Evolutionary conservation across 176 grass and related monocot genomes (phyloP).

Genomic region (Musa beccarii): DNA sequence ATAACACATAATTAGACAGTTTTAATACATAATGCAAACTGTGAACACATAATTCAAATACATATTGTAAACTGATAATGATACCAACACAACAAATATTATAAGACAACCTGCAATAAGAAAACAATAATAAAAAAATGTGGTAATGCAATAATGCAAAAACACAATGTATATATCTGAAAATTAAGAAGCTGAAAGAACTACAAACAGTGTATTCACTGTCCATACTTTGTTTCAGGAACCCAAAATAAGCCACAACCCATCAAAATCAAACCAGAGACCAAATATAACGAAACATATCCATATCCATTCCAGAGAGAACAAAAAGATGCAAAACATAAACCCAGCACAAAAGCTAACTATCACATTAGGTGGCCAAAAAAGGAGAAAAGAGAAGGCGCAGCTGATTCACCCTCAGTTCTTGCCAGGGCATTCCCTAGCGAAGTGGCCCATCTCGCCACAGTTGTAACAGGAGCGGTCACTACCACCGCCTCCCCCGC

Average conservation of each 20-base stretch:
- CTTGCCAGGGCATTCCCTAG: conserved; percentile 53
- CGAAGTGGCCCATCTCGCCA: conserved; percentile 68
- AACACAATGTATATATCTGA: conserved; percentile 3
- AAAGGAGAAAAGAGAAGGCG: not conserved
- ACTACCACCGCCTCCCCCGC: conserved; percentile 15
- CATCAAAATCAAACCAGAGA: not conserved
- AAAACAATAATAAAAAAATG: not conserved
- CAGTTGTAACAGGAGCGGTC: conserved; percentile 81
- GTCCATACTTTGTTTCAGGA: not conserved
- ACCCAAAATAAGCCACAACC: conserved; percentile 4
- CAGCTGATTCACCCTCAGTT: not conserved
- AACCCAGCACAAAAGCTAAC: not conserved
- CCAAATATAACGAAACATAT: not conserved
- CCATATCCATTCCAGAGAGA: not conserved
- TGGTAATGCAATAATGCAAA: not conserved
- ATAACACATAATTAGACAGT: too few species aligned
- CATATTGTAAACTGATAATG: too few species aligned
- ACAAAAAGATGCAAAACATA: not conserved
- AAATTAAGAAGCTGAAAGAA: not conserved
- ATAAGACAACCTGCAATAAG: not conserved
- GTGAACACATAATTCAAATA: too few species aligned
- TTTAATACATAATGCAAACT: too few species aligned
- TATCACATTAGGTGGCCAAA: not conserved
- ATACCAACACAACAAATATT: too few species aligned
- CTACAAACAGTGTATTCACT: not conserved